Conservation (phyloP, 2,329 filamentous ascomycete genomes). For the Sclerotinia trifoliorum region DNA sequence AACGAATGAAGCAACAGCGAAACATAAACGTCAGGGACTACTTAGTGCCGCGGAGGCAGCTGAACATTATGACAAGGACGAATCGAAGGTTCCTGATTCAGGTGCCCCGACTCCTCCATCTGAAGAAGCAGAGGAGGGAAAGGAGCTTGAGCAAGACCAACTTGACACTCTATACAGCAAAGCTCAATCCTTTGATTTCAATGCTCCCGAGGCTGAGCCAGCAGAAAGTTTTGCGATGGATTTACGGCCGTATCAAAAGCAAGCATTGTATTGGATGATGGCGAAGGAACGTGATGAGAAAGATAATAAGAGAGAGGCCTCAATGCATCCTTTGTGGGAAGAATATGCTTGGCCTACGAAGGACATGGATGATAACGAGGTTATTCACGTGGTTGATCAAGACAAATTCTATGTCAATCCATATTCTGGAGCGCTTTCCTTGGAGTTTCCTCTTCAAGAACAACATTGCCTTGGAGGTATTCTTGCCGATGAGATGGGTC, state of each 20-base stretch:
- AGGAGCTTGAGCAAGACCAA: constrained; percentile 92
- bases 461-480: constrained; percentile 94
- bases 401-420: constrained; percentile 90
- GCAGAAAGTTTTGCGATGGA: constrained; percentile 77
- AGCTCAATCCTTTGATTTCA: constrained; percentile 94
- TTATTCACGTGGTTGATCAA: constrained; percentile 65
- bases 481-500: constrained; percentile 93
- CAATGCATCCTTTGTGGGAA: constrained; percentile 98
- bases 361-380: constrained; percentile 78
- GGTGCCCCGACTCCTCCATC: constrained; percentile 49
- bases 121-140: constrained; percentile 71
- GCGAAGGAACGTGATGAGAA: constrained; percentile 82
- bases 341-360: constrained; percentile 87
- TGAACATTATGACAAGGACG: constrained; percentile 68
- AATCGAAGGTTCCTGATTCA: constrained; percentile 40
- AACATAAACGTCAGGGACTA: constrained; percentile 78
- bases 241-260: constrained; percentile 89
- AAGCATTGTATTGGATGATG: constrained; percentile 95
- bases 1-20: constrained; percentile 70
- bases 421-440: constrained; percentile 88
- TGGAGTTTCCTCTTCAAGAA: constrained; percentile 90
- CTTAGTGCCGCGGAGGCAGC: constrained; percentile 85
- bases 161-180: constrained; percentile 93
- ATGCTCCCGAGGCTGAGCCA: constrained; percentile 82
- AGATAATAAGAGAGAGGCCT: constrained; percentile 64